Base-by-base conservation (phyloP, 257 asterid genomes). In the Solanum peruvianum region DNA sequence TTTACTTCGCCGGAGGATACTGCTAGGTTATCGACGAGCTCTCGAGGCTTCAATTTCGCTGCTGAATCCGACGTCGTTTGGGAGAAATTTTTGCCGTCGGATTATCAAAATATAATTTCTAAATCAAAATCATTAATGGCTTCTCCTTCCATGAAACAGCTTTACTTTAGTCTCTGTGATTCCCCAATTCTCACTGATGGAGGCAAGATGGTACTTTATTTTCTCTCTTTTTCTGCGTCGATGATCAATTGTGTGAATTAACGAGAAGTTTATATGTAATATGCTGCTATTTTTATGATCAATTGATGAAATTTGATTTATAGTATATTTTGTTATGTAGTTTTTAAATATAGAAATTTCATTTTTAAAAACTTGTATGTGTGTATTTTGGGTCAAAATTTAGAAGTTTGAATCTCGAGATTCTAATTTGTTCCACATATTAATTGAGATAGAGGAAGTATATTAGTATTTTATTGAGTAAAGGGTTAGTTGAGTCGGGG, bases 21-120 rank as follows among this genome's bases (percentile, higher is more conserved):
- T 1, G 84, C 70, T 83, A 60, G 45, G 7, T 80, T 67, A 2
- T 88, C 91, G 3, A 85, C 76, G 11, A 72, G 58, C 15, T 86
- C 88, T 1, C 16, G n/a, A 27, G 87, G 58, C 1, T 86, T 90
- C 88, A 87, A 86, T 62, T 71, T 82, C 0, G 92, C 91, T 29
- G 89, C 91, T 21, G 90, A 85, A 49, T 87, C 90, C 4, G 90
- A 91, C 39, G 31, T 45, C 7, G 87, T 87, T 4, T 91, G 92
- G 90, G 89, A 82, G 41, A 33, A 64, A 8, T 87, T 88, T 45
- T 31, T 67, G 71, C 88, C 86, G 9, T 27, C 76, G 5, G 85
- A 80, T 67, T 67, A 44, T 41, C 39, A n/a, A n/a, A 70, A 72
- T 37, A 77, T 84, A 11, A 52, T 82, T 4, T 89, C 86, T 15